Evolutionary conservation across 2,329 filamentous ascomycete genomes (phyloP), one percentile per base, ranked within the genome.

Genomic region (Neurospora crassa): DNA sequence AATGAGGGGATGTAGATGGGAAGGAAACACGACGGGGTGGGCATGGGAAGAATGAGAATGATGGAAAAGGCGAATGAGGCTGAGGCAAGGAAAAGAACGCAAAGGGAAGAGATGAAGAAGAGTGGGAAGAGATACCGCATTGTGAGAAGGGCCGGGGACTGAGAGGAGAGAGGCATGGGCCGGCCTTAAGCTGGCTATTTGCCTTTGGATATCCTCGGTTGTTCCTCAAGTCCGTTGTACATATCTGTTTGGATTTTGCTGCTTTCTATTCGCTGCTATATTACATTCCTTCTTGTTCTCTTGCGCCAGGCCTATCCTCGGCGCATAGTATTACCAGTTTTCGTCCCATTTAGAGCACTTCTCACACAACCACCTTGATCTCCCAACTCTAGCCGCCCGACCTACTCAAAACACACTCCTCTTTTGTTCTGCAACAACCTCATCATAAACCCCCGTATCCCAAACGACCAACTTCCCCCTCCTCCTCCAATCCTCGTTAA

Each of bases 401-500:
- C 47, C 20, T 53, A 11, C 40, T 29, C 67, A 69, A 42, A 37
- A 67, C 3, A 14, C 45, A 24, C 12, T 67, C 24, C 29, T 45
- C 70, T 40, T 42, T 20, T 20, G 67, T 47, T 5, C 47, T n/a
- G 29, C 20, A 24, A 47, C 6, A n/a, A 18, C 67, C 12, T 11
- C 18, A 73, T 14, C 18, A 74, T 80, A 81, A 20, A 82, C 71
- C 4, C 82, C 81, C 3, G 84, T 86, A 67, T 87, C 84, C 89
- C 89, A 91, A 20, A 91, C 86, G 40, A 90, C 81, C 74, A 91
- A 81, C 73, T 82, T 81, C 0, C 89, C 89, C 1, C 81, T 78
- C 71, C 89, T 83, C 70, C 88, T 82, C 79, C 82, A 84, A 77
- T 91, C 89, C 77, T 90, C 89, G 74, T 87, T 88, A 77, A 89